Evolutionary conservation across 169 alveolate genomes (phyloP), one percentile per base, ranked within the genome.

Genomic region (Cryptosporidium sp.): DNA sequence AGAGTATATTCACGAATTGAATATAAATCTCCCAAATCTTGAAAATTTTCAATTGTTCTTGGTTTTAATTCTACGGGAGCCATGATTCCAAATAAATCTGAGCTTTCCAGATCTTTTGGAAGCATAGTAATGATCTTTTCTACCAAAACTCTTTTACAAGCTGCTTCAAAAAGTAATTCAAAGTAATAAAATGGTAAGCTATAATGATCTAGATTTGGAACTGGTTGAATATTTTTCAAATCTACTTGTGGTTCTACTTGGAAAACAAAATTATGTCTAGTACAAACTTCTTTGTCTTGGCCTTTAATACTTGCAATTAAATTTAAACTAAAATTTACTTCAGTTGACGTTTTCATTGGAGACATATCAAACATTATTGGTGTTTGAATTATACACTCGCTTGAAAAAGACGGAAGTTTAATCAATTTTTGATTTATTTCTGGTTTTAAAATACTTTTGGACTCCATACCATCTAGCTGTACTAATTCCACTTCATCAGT

Each of bases 331-430:
- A 80, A 37, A 23, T 10, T 16, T 18, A 37, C 35, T 29, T 26
- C 23, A 14, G 61, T 80, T 35, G 75, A n/a, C 0, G 14, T 29
- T 37, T 39, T 29, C 53, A 65, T 44, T 3, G 75, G 89, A 26
- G 62, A 80, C 3, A 61, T 29, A n/a, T 44, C 29, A 31, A 80
- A 80, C 52, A 39, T 44, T 37, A 80, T 23, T 65, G 89, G 89
- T 37, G 44, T 18, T 44, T 80, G 56, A 21, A 80, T 29, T 33
- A 80, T 39, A 35, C 72, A 61, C 44, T 80, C 69, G 14, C 23
- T n/a, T 62, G 75, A 80, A 80, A 80, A 80, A 12, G 61, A 12
- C n/a, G 89, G 89, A 80, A 80, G 61, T 14, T 45, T 48, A 29
- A 80, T 31, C 16, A 26, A 37, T 6, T 6, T 65, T n/a, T 39